Evolutionary conservation across 345 rosid genomes (phyloP), one percentile per base, ranked within the genome.

Genomic region (Corchorus capsularis): DNA sequence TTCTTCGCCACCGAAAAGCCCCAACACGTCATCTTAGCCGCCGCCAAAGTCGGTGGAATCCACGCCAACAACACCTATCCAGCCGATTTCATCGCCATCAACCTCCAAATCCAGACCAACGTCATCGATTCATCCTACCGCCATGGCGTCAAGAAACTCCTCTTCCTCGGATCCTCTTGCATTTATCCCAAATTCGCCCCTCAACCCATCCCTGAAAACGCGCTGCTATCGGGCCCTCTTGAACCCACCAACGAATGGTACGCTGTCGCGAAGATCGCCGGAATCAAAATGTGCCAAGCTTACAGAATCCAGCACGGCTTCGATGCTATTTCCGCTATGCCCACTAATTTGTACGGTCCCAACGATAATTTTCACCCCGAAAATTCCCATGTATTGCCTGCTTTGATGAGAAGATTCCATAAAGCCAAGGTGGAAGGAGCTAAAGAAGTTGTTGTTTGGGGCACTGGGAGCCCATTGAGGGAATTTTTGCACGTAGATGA

Each of bases 221-320:
- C 98, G 16, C 83, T 96, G 61, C 91, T 96, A 66, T 90, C 98
- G 2, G 95, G 86, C 2, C 91, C 97, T 0, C 79, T 96, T 1
- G 99, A 96, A 80, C 97, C 99, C 2, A 96, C 99, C 0, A 96
- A 96, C 34, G 98, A 96, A 56, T 96, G 99, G 98, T 93, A 96
- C 52, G 98, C 97, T 0, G 71, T 96, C 2, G 99, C 97, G 0
- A 96, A 96, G 84, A 96, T 96, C 6, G 89, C 95, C 0, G 99
- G 99, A 7, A 96, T 96, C 62, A 96, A 93, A 76, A 96, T 90
- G 94, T 96, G 99, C 53, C 99, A 96, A 53, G 98, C 98, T 0
- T 96, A 91, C 79, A 76, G 96, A 43, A 79, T 92, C 63, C 99
- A 96, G 75, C 87, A 92, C 71, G 59, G 78, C 0, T 93, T 92